Evolutionary conservation across 164 flowering plant genomes (phyloP), one percentile per base, ranked within the genome.

Genomic region (Vitis labrusca): DNA sequence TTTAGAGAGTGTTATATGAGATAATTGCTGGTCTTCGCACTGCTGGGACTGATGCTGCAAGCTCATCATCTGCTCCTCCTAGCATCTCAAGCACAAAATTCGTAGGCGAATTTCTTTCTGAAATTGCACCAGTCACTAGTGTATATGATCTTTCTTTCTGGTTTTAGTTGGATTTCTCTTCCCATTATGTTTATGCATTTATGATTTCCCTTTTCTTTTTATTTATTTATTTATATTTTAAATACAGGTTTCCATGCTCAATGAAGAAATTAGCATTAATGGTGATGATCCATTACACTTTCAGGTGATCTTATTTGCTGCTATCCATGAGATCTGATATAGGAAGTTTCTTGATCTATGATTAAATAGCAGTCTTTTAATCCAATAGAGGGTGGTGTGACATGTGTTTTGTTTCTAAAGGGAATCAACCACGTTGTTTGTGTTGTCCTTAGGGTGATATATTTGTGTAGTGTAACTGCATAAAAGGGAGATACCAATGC

Each of bases 11-110:
- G 61, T 62, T 94, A 62, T 89, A 87, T 75, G 97, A 91, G 84
- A 88, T 92, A 48, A 83, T 89, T 49, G 58, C 90, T 37, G 83
- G 93, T 64, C 85, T 89, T 68, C 97, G 72, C 50, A 76, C 79
- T 59, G 83, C 73, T 19, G 80, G 81, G 60, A 68, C 85, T 56
- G 89, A 84, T 74, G 83, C 81, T 60, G 87, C 94, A 73, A 91
- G 98, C 81, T 89, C 98, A 44, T 93, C 98, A 17, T 87, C 90
- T 67, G 85, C 83, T 62, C 87, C 82, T 64, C 85, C 82, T 70
- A 68, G 69, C 72, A 65, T 75, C 73, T 73, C 85, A 69, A 65
- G 73, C 55, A 55, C 85, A 67, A 84, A 86, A 75, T 77, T 84
- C 51, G 82, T 87, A n/a, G 81, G 68, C 19, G 88, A 85, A 59